phyloP scores from a whole-genome alignment of 148 eudicot genomes.

The Cornus controversa region DNA sequence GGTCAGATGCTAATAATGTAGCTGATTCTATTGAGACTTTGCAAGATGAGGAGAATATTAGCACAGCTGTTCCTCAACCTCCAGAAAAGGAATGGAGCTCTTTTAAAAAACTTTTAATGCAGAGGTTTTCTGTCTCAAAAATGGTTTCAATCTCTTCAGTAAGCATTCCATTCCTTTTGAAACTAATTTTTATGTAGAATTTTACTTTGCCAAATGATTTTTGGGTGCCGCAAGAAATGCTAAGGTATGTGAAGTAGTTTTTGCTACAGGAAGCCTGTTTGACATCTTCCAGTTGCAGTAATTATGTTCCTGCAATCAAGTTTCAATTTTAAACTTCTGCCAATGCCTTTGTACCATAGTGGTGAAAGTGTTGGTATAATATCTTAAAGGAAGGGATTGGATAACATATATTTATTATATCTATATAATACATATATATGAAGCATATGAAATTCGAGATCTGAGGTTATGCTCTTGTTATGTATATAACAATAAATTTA shows the following conservation, averaged over 20 bases:
- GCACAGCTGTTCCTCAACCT: conserved; percentile 22
- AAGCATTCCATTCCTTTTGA: conserved; percentile 18
- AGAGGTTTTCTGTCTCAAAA: conserved; percentile 60
- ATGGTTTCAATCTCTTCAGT: conserved; percentile 53
- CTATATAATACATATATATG: no score
- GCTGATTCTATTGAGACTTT: conserved; percentile 18
- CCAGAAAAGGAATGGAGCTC: conserved; percentile 57
- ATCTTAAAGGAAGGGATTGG: no score
- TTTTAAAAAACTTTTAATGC: conserved; percentile 59
- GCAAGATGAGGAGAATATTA: conserved; percentile 22
- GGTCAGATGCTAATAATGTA: conserved; percentile 14
- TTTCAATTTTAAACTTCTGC: not conserved
- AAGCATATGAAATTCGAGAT: no score
- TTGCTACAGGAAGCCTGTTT: not conserved
- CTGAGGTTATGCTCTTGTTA: no score
- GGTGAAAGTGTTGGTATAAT: no score
- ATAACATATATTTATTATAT: no score
- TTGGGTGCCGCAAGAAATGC: not conserved
- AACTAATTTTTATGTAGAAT: not conserved
- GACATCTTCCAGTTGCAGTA: not conserved
- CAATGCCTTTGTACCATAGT: no score
- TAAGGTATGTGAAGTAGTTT: not conserved
- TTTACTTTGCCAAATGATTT: not conserved
- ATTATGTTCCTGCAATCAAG: not conserved
- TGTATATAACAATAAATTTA: no score